phyloP scores from a whole-genome alignment of 371 early-diverging fungal genomes.

The Mortierella sp. region DNA sequence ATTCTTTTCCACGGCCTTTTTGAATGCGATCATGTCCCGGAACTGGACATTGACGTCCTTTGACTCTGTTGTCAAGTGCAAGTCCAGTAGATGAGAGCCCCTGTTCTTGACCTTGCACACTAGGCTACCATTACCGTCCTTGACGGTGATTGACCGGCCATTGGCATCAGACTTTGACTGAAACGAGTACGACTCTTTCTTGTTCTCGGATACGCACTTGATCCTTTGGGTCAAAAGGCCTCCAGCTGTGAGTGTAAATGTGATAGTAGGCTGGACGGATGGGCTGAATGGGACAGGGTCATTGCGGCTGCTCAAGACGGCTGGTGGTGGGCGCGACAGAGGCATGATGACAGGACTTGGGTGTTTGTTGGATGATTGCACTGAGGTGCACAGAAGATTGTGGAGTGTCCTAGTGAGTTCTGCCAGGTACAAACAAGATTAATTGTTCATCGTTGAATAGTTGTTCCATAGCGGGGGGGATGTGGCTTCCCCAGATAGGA shows the following conservation, averaged over 20 bases:
- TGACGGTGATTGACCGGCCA: constrained; percentile 36
- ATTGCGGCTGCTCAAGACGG: constrained; percentile 36
- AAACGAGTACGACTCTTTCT: constrained; percentile 41
- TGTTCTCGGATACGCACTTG: constrained; percentile 43
- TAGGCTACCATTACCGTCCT: constrained; percentile 31
- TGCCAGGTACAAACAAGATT: too few relatives aligned
- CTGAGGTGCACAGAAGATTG: too few relatives aligned
- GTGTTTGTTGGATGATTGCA: background rate
- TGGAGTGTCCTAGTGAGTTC: too few relatives aligned
- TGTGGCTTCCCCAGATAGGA: too few relatives aligned
- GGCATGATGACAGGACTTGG: constrained; percentile 19
- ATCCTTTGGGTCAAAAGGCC: constrained; percentile 42
- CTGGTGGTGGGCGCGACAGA: constrained; percentile 39
- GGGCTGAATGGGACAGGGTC: constrained; percentile 41
- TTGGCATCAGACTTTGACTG: constrained; percentile 39
- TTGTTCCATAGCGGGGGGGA: too few relatives aligned
- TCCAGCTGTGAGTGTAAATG: constrained; percentile 42
- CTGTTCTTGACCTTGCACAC: constrained; percentile 52
- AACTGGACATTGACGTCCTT: constrained; percentile 54
- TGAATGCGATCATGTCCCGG: constrained; percentile 53
- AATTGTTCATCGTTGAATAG: too few relatives aligned
- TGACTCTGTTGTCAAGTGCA: constrained; percentile 43
- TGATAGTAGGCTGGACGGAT: constrained; percentile 33
- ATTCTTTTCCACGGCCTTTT: constrained; percentile 52
- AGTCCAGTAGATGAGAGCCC: constrained; percentile 50